Evolutionary conservation across 768 basidiomycete genomes (phyloP).

Genomic region (Hericium coralloides): DNA sequence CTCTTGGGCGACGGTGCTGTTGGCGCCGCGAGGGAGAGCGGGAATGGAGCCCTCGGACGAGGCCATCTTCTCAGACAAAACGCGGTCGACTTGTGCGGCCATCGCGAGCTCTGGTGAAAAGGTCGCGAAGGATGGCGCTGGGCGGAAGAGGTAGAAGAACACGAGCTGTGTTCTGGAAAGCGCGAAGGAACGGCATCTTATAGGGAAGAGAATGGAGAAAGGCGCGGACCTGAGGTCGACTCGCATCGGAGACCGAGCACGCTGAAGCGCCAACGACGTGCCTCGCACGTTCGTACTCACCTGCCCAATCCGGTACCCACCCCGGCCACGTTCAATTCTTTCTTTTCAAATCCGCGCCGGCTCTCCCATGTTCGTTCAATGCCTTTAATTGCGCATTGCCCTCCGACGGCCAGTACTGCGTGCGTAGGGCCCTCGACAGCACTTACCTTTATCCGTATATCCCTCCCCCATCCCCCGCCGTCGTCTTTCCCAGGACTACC

Average conservation of each 20-base stretch:
- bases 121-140: neutral
- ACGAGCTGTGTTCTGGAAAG: neutral
- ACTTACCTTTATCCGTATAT: too few species aligned
- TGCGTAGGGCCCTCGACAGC: too few species aligned
- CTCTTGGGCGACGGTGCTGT: neutral
- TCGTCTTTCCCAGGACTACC: too few species aligned
- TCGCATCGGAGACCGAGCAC: neutral
- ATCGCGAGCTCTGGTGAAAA: neutral
- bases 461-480: too few species aligned
- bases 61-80: slow-evolving; percentile 2
- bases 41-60: slow-evolving; percentile 1
- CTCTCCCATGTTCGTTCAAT: neutral
- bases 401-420: too few species aligned
- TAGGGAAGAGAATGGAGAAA: neutral
- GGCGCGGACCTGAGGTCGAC: neutral
- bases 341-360: neutral
- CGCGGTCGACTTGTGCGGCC: neutral
- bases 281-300: slow-evolving; percentile 10
- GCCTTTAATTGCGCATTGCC: too few species aligned
- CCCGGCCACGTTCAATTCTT: neutral
- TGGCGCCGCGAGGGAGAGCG: neutral
- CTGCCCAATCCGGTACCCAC: neutral
- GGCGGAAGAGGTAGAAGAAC: neutral
- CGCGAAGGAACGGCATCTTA: slow-evolving; percentile 1
- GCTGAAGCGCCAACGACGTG: neutral